A percentile compares a stretch with the other conserved stretches of the same genome.
Evolutionary conservation across 2,329 filamentous ascomycete genomes (phyloP).

Genomic region (Verticillium tricorpus): DNA sequence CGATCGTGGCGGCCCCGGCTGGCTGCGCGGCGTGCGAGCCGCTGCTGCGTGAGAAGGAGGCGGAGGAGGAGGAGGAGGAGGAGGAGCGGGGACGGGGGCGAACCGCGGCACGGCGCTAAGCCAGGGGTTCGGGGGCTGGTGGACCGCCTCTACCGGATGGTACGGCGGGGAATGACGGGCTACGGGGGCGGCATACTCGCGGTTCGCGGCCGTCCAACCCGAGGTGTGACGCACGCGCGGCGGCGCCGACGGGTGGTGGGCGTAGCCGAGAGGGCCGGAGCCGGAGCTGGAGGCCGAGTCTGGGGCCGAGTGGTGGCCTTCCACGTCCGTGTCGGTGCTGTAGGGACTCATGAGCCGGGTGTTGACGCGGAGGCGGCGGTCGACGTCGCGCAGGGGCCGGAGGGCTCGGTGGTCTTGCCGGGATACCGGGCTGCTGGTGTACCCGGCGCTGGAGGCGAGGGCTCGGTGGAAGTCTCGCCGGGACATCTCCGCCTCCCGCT

Average conservation of each 20-base stretch:
- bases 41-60: not conserved
- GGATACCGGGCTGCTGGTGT: constrained; percentile 1
- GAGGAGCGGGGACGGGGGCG: constrained; percentile 7
- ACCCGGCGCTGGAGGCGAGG: constrained; percentile 4
- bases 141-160: constrained; percentile 11
- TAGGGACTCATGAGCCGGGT: constrained; percentile 28
- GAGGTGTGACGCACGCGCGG: constrained; percentile 6
- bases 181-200: not conserved
- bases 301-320: constrained; percentile 20
- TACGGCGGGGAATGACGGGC: not conserved
- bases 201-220: constrained; percentile 24
- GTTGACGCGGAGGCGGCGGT: constrained; percentile 19
- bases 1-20: not conserved
- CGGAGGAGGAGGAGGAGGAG: not conserved
- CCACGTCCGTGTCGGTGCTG: constrained; percentile 34
- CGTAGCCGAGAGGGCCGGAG: constrained; percentile 8
- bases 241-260: not conserved
- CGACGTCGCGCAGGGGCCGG: constrained; percentile 15
- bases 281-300: constrained; percentile 16
- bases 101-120: constrained; percentile 41
- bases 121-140: constrained; percentile 29
- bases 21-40: constrained; percentile 5
- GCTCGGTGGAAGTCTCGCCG: constrained; percentile 28
- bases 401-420: constrained; percentile 5
- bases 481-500: constrained; percentile 41